Conservation (phyloP, 2,329 filamentous ascomycete genomes). For the Clonostachys solani region DNA sequence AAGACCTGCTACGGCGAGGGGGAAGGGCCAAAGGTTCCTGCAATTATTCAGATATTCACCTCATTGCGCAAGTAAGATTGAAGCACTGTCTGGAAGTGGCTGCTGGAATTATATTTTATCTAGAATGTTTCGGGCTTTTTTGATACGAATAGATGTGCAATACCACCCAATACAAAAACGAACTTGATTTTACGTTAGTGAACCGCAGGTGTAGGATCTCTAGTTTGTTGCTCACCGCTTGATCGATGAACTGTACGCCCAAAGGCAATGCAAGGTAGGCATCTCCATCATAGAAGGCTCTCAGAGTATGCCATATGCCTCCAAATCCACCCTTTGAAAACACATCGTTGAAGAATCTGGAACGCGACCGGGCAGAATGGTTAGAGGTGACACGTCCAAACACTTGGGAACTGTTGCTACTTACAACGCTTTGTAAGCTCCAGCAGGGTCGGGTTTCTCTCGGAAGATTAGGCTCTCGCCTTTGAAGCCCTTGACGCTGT, state of each 20-base stretch:
- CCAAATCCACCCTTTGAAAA: slow-evolving; percentile 4
- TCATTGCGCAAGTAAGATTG: too few species aligned
- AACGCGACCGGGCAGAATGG: background rate
- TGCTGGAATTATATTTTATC: too few species aligned
- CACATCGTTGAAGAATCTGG: slow-evolving; percentile 6
- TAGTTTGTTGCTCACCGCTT: slow-evolving; percentile 1
- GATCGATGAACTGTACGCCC: slow-evolving; percentile 2
- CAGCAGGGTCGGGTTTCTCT: slow-evolving; percentile 3
- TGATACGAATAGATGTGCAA: slow-evolving; percentile 2
- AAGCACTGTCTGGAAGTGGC: too few species aligned
- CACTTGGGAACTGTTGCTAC: background rate
- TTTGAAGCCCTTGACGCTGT: slow-evolving; percentile 4
- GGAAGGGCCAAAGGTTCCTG: too few species aligned
- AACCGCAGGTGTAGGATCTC: background rate
- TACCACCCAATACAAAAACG: slow-evolving; percentile 3
- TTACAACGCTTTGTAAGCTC: slow-evolving; percentile 5
- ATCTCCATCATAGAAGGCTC: slow-evolving; percentile 4
- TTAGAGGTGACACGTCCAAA: background rate
- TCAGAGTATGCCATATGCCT: slow-evolving; percentile 1
- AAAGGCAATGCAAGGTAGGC: slow-evolving; percentile 5
- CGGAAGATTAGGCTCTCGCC: slow-evolving; percentile 3
- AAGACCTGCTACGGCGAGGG: too few species aligned
- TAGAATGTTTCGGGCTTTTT: slow-evolving; percentile 2
- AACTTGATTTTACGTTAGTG: background rate
- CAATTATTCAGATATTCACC: too few species aligned